These are phyloP conservation scores for Mrakia gelida DNA, from an alignment of 768 basidiomycete species.

Conservation along the genomic window DNA sequence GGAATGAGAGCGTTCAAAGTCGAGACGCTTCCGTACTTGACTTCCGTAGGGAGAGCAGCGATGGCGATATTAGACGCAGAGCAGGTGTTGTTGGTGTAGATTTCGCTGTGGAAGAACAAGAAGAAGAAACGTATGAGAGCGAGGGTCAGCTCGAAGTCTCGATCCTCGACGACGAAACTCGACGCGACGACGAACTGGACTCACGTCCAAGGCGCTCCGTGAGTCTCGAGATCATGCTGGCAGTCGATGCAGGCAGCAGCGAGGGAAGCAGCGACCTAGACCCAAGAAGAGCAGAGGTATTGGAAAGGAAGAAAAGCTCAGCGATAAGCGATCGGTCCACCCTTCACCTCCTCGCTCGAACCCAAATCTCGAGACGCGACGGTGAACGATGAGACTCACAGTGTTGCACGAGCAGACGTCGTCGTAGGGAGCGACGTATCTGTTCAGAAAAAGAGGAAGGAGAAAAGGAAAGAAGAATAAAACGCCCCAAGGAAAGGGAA, in stretches of 20 bases:
- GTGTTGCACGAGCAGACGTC: not conserved
- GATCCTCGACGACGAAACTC: not conserved
- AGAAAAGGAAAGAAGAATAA: not conserved
- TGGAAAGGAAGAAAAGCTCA: not conserved
- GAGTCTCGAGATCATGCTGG: conserved; percentile 12
- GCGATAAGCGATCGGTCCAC: not conserved
- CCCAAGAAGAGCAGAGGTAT: not conserved
- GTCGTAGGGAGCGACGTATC: conserved; percentile 11
- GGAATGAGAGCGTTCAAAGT: not conserved
- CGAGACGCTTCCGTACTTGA: not conserved
- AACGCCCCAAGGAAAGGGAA: not conserved
- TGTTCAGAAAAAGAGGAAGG: not conserved
- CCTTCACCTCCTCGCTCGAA: not conserved
- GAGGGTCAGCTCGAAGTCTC: not conserved
- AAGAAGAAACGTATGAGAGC: not conserved
- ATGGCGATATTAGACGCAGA: not conserved
- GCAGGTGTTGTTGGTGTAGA: conserved; percentile 12
- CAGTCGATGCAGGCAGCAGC: conserved; percentile 13
- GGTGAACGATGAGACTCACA: not conserved
- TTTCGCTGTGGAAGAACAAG: not conserved
- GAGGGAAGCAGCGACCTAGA: not conserved
- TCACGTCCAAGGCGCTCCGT: conserved; percentile 10
- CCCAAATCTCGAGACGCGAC: not conserved
- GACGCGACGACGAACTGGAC: not conserved
- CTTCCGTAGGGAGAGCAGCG: not conserved